phyloP scores from a whole-genome alignment of 495 filamentous ascomycete species.

The Penicillium crystallinum region DNA sequence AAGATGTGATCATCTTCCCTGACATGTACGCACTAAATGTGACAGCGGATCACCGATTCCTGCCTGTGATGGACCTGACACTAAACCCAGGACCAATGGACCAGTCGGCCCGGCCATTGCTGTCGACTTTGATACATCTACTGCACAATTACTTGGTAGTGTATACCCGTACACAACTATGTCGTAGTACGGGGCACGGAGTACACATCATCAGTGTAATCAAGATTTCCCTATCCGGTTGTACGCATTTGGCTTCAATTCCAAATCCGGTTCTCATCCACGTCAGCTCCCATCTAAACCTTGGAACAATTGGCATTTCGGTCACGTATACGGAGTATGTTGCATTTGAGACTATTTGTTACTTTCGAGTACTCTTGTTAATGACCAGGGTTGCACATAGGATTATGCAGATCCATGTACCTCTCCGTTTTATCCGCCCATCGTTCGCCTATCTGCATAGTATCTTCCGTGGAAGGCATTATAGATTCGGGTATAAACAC shows the following conservation, averaged over 20 bases:
- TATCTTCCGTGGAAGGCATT: background rate
- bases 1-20: conserved; percentile 4
- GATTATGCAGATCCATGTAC: background rate
- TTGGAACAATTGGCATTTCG: too few relatives aligned
- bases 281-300: background rate
- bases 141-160: background rate
- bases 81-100: background rate
- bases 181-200: background rate
- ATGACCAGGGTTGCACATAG: background rate
- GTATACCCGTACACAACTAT: background rate
- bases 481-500: background rate
- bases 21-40: conserved; percentile 12
- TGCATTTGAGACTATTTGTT: background rate
- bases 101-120: conserved; percentile 9
- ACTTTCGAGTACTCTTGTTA: background rate
- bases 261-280: conserved; percentile 1
- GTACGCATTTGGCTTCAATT: background rate
- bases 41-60: conserved; percentile 11
- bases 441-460: background rate
- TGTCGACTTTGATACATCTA: background rate
- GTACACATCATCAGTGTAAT: background rate
- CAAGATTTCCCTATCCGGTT: background rate
- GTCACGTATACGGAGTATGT: too few relatives aligned
- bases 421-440: background rate
- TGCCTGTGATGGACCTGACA: conserved; percentile 6